Evolutionary conservation across 352 stramenopile genomes (phyloP), one percentile per base, ranked within the genome.

Genomic region (Phytophthora pinifolia): DNA sequence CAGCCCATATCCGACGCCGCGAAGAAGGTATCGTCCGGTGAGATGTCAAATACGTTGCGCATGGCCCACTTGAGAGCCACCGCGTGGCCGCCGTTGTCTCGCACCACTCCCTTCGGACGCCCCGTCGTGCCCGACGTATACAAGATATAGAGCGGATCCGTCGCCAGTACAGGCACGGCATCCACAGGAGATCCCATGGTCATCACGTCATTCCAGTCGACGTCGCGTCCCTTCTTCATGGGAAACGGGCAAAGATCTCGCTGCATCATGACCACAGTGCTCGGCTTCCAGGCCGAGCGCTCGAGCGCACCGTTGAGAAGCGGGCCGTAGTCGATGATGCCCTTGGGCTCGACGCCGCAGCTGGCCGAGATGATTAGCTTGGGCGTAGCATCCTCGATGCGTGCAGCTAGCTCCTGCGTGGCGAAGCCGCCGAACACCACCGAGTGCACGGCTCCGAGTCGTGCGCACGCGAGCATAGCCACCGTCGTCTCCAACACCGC

Each of bases 391-490:
- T 96, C 86, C 34, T 89, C 70, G 48, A 97, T 95, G 32, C 89
- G 74, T 7, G 70, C 72, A 9, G 84, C 83, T n/a, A 97, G 63
- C 60, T 96, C 89, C 14, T 86, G 61, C 18, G 85, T 65, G 3
- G 88, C 85, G 70, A 97, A 97, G 0, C 90, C 90, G 17, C 86
- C 88, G 53, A 97, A 97, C 15, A 97, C 88, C 1, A 97, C 89
- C 29, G 76, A 89, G 74, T 99, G 96, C 4, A 98, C 73, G 13
- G 94, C 96, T 17, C 96, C 97, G 46, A 99, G 97, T 13, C 97
- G 82, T 9, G 94, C 86, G 62, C 96, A 99, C 1, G 96, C 96
- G n/a, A 99, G 76, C 96, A 99, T 98, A 15, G 91, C 96, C 51
- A 98, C 90, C 17, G 89, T 88, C 6, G 94, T 79, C 65, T 99